These are phyloP conservation scores for Sonneratia alba DNA, from an alignment of 345 rosid genomes.

Conservation along the genomic window DNA sequence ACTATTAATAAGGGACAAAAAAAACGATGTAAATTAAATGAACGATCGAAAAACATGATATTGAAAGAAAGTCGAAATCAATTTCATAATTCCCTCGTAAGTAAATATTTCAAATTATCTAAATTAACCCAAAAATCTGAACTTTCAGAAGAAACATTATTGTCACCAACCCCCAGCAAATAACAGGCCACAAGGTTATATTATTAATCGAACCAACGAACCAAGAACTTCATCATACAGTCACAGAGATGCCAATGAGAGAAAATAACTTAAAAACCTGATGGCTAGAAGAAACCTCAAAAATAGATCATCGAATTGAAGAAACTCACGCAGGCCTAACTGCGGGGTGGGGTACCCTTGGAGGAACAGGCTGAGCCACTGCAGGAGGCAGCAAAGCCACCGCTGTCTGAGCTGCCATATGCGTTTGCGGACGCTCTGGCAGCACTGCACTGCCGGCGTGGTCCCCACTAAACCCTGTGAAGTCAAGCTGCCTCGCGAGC, in stretches of 20 bases:
- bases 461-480: constrained; percentile 43
- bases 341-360: constrained; percentile 31
- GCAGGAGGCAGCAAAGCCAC: constrained; percentile 16
- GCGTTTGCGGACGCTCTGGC: constrained; percentile 48
- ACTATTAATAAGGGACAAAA: neutral
- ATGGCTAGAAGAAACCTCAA: neutral
- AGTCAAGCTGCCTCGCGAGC: constrained; percentile 92
- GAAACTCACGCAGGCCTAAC: constrained; percentile 52
- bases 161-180: neutral
- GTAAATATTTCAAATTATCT: neutral
- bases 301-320: neutral
- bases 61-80: neutral
- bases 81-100: neutral
- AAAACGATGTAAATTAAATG: neutral
- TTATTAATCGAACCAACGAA: neutral
- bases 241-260: neutral
- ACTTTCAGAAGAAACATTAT: neutral
- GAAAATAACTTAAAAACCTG: neutral
- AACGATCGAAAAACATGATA: neutral
- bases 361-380: constrained; percentile 12
- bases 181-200: neutral
- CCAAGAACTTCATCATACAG: neutral
- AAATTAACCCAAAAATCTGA: neutral
- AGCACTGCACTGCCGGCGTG: constrained; percentile 22
- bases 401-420: constrained; percentile 12